A percentile compares a stretch with the other conserved stretches of the same genome.
Conservation (phyloP, 805 yeast genomes). For the Saccharomyces kudriavzevii region DNA sequence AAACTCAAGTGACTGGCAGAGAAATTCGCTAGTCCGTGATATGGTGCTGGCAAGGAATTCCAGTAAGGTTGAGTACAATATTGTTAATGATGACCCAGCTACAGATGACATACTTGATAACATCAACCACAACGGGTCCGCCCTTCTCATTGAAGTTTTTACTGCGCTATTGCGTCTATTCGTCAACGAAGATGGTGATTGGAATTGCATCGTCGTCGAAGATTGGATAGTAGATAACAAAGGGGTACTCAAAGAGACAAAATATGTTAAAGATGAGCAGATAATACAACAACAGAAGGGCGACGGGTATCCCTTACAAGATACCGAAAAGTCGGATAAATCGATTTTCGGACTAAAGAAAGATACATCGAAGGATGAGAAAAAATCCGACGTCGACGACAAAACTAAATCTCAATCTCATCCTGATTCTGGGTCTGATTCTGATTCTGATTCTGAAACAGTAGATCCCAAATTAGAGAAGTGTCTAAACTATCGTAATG, state of each 20-base stretch:
- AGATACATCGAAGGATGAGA: slow-evolving; percentile 5
- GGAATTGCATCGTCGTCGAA: slow-evolving; percentile 25
- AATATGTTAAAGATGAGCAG: neutral
- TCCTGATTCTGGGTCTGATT: slow-evolving; percentile 9
- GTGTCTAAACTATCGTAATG: slow-evolving; percentile 47
- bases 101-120: slow-evolving; percentile 22
- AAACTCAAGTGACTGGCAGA: slow-evolving; percentile 17
- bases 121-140: slow-evolving; percentile 19
- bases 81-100: slow-evolving; percentile 16
- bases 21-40: slow-evolving; percentile 15
- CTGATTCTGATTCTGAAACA: slow-evolving; percentile 11
- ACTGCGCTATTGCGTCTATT: slow-evolving; percentile 26
- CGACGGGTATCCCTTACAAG: neutral
- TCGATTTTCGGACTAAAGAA: slow-evolving; percentile 2
- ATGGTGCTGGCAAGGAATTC: slow-evolving; percentile 10
- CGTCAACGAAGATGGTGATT: slow-evolving; percentile 28
- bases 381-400: slow-evolving; percentile 20
- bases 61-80: slow-evolving; percentile 9
- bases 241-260: slow-evolving; percentile 3
- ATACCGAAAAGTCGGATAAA: neutral
- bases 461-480: slow-evolving; percentile 28
- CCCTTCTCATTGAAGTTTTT: slow-evolving; percentile 23
- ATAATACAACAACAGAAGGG: neutral
- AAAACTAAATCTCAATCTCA: slow-evolving; percentile 20
- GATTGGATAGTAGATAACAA: slow-evolving; percentile 21